Conservation (phyloP, 768 basidiomycete genomes). For the Boletus edulis region DNA sequence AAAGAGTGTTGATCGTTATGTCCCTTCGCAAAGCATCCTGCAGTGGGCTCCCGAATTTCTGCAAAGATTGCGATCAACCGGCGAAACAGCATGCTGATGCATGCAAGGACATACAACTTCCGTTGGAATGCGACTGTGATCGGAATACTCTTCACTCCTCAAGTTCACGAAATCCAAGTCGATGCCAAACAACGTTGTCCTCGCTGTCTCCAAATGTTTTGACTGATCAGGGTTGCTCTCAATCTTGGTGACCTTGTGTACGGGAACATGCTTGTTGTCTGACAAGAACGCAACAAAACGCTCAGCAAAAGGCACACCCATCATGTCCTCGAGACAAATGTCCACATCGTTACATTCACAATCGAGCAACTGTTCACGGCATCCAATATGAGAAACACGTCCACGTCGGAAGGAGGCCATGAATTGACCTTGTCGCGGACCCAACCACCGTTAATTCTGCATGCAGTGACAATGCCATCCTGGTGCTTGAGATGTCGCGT, state of each 20-base stretch:
- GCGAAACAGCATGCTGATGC: not conserved
- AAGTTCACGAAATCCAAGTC: conserved; percentile 95
- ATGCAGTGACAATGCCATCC: conserved; percentile 56
- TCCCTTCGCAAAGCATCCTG: conserved; percentile 92
- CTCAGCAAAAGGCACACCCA: conserved; percentile 86
- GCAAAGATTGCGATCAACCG: conserved; percentile 2
- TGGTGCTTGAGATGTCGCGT: conserved; percentile 51
- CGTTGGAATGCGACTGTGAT: conserved; percentile 85
- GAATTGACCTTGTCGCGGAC: conserved; percentile 89
- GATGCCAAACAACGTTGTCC: conserved; percentile 71
- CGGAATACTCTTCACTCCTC: conserved; percentile 87
- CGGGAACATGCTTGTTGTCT: conserved; percentile 28
- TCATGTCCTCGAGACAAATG: conserved; percentile 84
- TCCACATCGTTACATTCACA: conserved; percentile 89
- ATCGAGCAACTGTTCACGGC: conserved; percentile 63
- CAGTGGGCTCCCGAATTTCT: conserved; percentile 90
- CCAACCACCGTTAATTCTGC: conserved; percentile 97
- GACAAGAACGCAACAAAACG: conserved; percentile 61
- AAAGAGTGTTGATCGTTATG: conserved; percentile 92
- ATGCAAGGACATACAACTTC: conserved; percentile 59
- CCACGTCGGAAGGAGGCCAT: conserved; percentile 4
- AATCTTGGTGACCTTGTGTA: conserved; percentile 70
- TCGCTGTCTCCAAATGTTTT: conserved; percentile 96
- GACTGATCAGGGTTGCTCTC: conserved; percentile 95
- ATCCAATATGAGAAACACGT: conserved; percentile 12